These are phyloP conservation scores for Chytridium lagenaria DNA, from an alignment of 371 early-diverging fungal species.

Conservation along the genomic window DNA sequence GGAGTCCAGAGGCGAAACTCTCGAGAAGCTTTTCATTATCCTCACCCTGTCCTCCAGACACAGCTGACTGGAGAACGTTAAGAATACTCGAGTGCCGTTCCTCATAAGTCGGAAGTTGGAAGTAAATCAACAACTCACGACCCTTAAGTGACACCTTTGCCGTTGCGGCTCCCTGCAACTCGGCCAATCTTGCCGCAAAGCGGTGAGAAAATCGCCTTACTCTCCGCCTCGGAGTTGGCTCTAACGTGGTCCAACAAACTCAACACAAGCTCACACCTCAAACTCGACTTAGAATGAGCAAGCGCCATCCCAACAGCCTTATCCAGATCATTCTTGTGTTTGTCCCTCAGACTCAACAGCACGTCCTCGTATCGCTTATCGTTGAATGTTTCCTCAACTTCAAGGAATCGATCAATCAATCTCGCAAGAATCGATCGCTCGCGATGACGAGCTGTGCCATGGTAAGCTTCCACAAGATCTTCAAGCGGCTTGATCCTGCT, in stretches of 20 bases:
- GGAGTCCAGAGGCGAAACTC: neutral
- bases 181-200: conserved; percentile 84
- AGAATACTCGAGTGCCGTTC: conserved; percentile 88
- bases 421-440: conserved; percentile 74
- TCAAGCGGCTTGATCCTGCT: conserved; percentile 70
- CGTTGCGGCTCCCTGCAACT: conserved; percentile 75
- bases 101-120: conserved; percentile 91
- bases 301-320: conserved; percentile 75
- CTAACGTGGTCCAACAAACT: conserved; percentile 80
- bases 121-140: conserved; percentile 89
- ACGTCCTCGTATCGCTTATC: conserved; percentile 84
- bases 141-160: conserved; percentile 92
- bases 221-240: conserved; percentile 66
- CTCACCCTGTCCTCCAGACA: conserved; percentile 73
- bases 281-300: conserved; percentile 82
- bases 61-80: conserved; percentile 78
- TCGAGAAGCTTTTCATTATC: neutral
- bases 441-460: conserved; percentile 62
- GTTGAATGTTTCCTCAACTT: conserved; percentile 84
- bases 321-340: conserved; percentile 82
- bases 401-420: conserved; percentile 83
- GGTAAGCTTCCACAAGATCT: conserved; percentile 71
- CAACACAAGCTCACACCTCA: conserved; percentile 80
- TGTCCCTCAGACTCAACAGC: conserved; percentile 81
- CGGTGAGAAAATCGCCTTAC: conserved; percentile 73